Evolutionary conservation across 805 yeast genomes (phyloP).

Genomic region (Alloascoidea africana): DNA sequence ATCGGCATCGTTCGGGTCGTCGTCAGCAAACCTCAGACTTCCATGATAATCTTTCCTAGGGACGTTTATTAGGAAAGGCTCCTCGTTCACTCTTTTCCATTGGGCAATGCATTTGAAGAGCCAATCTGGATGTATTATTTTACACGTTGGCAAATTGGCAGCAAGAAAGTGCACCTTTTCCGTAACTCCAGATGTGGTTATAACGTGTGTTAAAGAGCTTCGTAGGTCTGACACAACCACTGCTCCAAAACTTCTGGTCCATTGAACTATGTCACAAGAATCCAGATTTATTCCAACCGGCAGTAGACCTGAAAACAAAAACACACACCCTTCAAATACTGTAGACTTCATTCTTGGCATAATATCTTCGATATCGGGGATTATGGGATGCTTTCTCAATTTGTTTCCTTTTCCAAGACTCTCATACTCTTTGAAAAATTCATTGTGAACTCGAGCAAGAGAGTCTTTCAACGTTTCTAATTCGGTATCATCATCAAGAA

Average conservation of each 20-base stretch:
- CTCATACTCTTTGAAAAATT: conserved; percentile 44
- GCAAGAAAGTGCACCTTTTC: conserved; percentile 73
- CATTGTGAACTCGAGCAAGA: conserved; percentile 44
- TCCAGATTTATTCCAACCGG: conserved; percentile 68
- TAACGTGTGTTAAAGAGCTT: conserved; percentile 72
- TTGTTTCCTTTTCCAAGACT: conserved; percentile 16
- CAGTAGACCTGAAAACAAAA: conserved; percentile 79
- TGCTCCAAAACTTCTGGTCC: conserved; percentile 92
- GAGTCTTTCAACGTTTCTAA: conserved; percentile 46
- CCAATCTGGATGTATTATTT: conserved; percentile 90
- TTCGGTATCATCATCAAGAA: conserved; percentile 74
- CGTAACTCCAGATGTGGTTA: conserved; percentile 70
- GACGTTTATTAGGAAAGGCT: conserved; percentile 37
- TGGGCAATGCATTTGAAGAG: conserved; percentile 67
- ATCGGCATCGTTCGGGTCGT: conserved; percentile 27
- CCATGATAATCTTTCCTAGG: conserved; percentile 26
- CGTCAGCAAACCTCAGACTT: conserved; percentile 22
- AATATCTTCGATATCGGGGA: conserved; percentile 52
- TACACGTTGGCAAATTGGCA: conserved; percentile 39
- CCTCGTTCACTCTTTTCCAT: conserved; percentile 62
- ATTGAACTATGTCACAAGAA: conserved; percentile 73
- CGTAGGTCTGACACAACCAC: conserved; percentile 56
- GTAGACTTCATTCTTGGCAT: conserved; percentile 59
- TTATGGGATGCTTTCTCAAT: conserved; percentile 5
- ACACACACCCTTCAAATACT: conserved; percentile 52